These are phyloP conservation scores for Tuctoria greenei DNA, from an alignment of 176 grass and related monocot genomes.

Conservation along the genomic window DNA sequence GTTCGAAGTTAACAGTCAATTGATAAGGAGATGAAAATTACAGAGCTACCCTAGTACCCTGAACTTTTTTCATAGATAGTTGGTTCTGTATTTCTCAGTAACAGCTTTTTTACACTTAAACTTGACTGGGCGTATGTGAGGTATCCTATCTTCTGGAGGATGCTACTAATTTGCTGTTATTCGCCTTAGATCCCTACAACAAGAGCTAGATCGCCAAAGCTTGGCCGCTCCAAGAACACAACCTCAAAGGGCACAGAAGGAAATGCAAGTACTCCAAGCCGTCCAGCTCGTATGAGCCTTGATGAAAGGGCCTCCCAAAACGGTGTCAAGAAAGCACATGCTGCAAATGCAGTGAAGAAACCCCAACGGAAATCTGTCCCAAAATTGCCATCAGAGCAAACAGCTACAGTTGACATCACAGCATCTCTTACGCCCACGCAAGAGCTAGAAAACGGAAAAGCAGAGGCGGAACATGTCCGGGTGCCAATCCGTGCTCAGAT, in stretches of 20 bases:
- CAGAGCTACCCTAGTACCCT: neutral
- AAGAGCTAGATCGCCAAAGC: conserved; percentile 65
- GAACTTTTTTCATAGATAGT: neutral
- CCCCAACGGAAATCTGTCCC: conserved; percentile 54
- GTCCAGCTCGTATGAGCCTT: conserved; percentile 47
- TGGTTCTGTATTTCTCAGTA: neutral
- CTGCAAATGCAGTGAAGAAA: conserved; percentile 35
- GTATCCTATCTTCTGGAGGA: neutral
- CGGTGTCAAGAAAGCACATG: conserved; percentile 30
- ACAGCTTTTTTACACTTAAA: neutral
- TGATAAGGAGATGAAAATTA: neutral
- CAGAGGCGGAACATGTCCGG: neutral
- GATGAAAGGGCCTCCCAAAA: conserved; percentile 43
- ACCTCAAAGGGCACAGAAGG: conserved; percentile 14
- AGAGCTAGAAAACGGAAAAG: conserved; percentile 31
- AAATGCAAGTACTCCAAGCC: conserved; percentile 23
- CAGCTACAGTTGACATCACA: conserved; percentile 19
- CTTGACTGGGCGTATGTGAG: neutral
- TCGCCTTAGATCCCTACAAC: conserved; percentile 56
- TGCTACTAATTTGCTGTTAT: conserved; percentile 15
- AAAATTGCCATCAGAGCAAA: conserved; percentile 56
- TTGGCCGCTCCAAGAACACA: conserved; percentile 56
- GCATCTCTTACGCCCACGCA: neutral
- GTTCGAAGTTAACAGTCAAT: conserved; percentile 10
- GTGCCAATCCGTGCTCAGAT: conserved; percentile 43